phyloP scores from a whole-genome alignment of 257 asterid genomes.

The Solanum lycopersicoides region DNA sequence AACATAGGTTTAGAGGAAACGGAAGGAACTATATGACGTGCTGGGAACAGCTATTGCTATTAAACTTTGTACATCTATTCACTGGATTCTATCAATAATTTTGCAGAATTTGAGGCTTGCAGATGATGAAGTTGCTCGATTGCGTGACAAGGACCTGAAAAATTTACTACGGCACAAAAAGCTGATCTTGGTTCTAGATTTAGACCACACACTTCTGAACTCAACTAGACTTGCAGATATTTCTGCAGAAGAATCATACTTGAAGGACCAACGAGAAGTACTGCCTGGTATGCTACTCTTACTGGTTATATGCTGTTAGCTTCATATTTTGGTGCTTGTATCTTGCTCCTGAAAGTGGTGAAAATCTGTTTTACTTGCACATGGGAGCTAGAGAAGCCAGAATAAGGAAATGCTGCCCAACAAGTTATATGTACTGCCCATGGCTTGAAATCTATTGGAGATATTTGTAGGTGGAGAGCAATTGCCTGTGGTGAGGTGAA shows the following conservation, averaged over 20 bases:
- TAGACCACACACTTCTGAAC: slow-evolving; percentile 81
- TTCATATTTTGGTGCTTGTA: background rate
- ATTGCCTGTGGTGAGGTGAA: background rate
- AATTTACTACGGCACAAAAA: slow-evolving; percentile 42
- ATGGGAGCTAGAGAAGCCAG: background rate
- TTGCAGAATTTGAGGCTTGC: slow-evolving; percentile 73
- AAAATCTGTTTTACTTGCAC: background rate
- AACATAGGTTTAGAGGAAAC: background rate
- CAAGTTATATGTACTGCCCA: background rate
- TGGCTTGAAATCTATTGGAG: background rate
- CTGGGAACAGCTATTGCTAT: background rate
- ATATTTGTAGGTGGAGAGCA: background rate
- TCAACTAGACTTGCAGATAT: slow-evolving; percentile 55
- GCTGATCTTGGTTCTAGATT: slow-evolving; percentile 74
- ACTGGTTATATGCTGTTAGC: background rate
- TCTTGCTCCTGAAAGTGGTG: background rate
- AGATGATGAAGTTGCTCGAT: slow-evolving; percentile 51
- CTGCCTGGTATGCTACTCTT: slow-evolving; percentile 45
- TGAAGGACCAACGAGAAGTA: slow-evolving; percentile 32
- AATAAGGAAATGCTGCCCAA: background rate
- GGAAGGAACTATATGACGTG: background rate
- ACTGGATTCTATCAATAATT: background rate
- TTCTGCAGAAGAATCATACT: slow-evolving; percentile 44
- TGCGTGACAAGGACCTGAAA: slow-evolving; percentile 67
- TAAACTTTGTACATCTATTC: background rate